phyloP scores from a whole-genome alignment of 805 yeast species.

The Debaryomyces maramus region DNA sequence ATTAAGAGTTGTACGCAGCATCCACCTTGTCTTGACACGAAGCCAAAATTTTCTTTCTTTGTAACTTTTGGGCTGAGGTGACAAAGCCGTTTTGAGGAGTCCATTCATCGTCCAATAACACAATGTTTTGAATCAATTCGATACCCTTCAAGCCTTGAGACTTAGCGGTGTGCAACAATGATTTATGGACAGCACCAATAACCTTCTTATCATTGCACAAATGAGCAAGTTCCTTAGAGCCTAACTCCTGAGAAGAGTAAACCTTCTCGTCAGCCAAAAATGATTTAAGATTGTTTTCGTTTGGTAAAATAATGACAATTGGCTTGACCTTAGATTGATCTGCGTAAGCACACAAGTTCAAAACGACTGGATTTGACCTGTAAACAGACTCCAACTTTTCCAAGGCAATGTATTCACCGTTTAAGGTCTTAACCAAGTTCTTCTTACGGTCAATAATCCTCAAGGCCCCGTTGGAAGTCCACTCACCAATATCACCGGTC shows the following conservation, averaged over 20 bases:
- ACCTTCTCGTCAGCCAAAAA: slow-evolving; percentile 51
- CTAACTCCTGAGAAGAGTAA: slow-evolving; percentile 48
- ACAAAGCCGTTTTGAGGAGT: slow-evolving; percentile 94
- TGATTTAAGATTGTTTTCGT: slow-evolving; percentile 61
- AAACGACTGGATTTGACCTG: slow-evolving; percentile 75
- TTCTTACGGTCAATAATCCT: slow-evolving; percentile 90
- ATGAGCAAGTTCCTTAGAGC: slow-evolving; percentile 46
- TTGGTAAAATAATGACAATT: slow-evolving; percentile 84
- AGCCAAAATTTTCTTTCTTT: slow-evolving; percentile 82
- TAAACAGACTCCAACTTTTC: slow-evolving; percentile 92
- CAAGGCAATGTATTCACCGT: slow-evolving; percentile 97
- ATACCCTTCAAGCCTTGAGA: slow-evolving; percentile 80
- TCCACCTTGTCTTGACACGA: slow-evolving; percentile 69
- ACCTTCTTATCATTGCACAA: slow-evolving; percentile 60
- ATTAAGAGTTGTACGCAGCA: slow-evolving; percentile 46
- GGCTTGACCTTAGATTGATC: slow-evolving; percentile 88
- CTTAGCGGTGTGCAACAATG: slow-evolving; percentile 73
- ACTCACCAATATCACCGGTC: slow-evolving; percentile 96
- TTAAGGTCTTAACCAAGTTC: slow-evolving; percentile 91
- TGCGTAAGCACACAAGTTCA: slow-evolving; percentile 90
- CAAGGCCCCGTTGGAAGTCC: slow-evolving; percentile 79
- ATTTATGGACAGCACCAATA: slow-evolving; percentile 50
- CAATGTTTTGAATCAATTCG: slow-evolving; percentile 78
- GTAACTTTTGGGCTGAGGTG: slow-evolving; percentile 94
- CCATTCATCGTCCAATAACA: slow-evolving; percentile 89